phyloP scores from a whole-genome alignment of 352 stramenopile genomes.

The Phytophthora sp. region DNA sequence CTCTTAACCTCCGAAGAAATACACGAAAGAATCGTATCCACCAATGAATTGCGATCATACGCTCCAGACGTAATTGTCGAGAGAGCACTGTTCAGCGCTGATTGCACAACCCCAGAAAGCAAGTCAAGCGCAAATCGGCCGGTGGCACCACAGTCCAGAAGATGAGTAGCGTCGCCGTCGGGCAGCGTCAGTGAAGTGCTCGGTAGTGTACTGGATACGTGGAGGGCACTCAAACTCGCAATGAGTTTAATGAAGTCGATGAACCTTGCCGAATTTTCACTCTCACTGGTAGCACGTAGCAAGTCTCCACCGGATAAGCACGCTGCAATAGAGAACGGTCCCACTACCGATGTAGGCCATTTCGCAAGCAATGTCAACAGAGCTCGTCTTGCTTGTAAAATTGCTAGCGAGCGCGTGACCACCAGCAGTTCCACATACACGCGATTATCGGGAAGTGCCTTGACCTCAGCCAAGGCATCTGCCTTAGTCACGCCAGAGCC shows the following conservation, averaged over 20 bases:
- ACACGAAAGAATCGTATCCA: conserved; percentile 61
- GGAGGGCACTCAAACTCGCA: conserved; percentile 65
- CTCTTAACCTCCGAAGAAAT: conserved; percentile 70
- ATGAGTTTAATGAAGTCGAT: conserved; percentile 89
- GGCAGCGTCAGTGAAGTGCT: conserved; percentile 35
- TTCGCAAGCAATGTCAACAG: conserved; percentile 80
- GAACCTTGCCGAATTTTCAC: conserved; percentile 55
- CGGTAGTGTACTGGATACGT: conserved; percentile 38
- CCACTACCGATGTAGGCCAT: conserved; percentile 68
- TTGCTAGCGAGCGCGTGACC: conserved; percentile 77
- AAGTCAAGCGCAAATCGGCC: conserved; percentile 62
- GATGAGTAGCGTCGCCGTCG: conserved; percentile 52
- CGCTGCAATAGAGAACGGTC: conserved; percentile 56
- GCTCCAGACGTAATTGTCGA: conserved; percentile 25
- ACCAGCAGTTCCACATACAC: conserved; percentile 82
- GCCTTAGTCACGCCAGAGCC: conserved; percentile 57
- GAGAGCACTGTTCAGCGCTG: conserved; percentile 48
- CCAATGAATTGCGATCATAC: conserved; percentile 41
- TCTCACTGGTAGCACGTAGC: conserved; percentile 13
- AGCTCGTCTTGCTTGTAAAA: conserved; percentile 79
- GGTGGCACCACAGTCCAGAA: conserved; percentile 63
- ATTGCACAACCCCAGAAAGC: conserved; percentile 55
- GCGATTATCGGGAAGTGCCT: conserved; percentile 77
- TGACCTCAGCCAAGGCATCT: conserved; percentile 77
- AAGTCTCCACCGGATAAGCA: conserved; percentile 41